phyloP scores from a whole-genome alignment of 345 rosid species.

The Durio zibethinus region DNA sequence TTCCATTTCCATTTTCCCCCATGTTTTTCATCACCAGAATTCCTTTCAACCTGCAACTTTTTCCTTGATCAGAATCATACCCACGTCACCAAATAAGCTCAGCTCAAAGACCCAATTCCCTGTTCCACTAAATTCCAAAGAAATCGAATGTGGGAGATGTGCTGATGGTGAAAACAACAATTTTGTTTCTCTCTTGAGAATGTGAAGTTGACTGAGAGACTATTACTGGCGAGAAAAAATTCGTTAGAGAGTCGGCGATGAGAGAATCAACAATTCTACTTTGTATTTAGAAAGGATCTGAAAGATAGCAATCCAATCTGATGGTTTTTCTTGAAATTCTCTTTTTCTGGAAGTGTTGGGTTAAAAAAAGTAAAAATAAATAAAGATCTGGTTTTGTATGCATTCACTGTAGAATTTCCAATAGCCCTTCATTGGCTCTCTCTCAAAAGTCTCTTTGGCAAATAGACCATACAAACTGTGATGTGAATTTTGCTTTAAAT shows the following conservation, averaged over 20 bases:
- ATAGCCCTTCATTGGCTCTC: background rate
- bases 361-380: background rate
- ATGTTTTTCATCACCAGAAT: constrained; percentile 26
- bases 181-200: background rate
- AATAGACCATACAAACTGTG: background rate
- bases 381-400: background rate
- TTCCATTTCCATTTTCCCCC: constrained; percentile 28
- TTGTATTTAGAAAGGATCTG: background rate
- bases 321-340: constrained; percentile 28
- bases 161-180: background rate
- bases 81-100: background rate
- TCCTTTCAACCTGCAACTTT: background rate
- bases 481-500: background rate
- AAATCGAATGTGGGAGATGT: background rate
- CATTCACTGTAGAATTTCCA: background rate
- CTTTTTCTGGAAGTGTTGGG: background rate
- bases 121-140: background rate
- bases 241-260: background rate
- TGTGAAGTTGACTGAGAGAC: background rate
- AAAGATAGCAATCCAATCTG: constrained; percentile 26
- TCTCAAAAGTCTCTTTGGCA: background rate
- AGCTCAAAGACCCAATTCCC: constrained; percentile 10
- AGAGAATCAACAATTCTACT: background rate
- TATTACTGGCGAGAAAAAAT: background rate
- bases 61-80: constrained; percentile 13